These are phyloP conservation scores for Plasmodium reichenowi DNA, from an alignment of 169 alveolate genomes.

Conservation along the genomic window DNA sequence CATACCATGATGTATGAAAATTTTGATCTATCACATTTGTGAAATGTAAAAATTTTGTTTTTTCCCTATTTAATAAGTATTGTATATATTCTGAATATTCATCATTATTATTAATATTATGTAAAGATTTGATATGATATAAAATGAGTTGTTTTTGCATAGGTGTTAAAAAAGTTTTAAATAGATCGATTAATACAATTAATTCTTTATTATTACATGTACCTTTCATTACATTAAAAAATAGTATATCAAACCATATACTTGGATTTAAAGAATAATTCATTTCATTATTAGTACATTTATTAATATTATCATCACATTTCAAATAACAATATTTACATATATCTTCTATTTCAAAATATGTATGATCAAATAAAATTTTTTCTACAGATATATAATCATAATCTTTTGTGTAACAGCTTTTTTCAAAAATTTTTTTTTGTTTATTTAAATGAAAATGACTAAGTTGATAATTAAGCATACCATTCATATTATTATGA, in stretches of 20 bases:
- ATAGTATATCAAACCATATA: constrained; percentile 71
- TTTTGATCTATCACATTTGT: constrained; percentile 19
- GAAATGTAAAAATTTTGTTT: constrained; percentile 17
- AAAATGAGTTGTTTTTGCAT: constrained; percentile 65
- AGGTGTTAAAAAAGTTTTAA: constrained; percentile 60
- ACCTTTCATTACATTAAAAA: constrained; percentile 50
- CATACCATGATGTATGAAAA: not conserved
- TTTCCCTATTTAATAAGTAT: constrained; percentile 38
- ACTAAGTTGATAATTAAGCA: constrained; percentile 17
- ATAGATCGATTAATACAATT: constrained; percentile 54
- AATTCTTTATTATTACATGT: constrained; percentile 33
- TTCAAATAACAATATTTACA: constrained; percentile 55
- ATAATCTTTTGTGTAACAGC: constrained; percentile 60
- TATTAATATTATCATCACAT: constrained; percentile 36
- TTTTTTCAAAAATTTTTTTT: constrained; percentile 26
- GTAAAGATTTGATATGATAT: constrained; percentile 46
- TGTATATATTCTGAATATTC: constrained; percentile 51
- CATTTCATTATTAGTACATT: constrained; percentile 13
- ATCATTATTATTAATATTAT: constrained; percentile 25
- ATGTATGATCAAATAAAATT: constrained; percentile 60
- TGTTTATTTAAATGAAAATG: constrained; percentile 58
- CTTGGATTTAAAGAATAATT: constrained; percentile 46
- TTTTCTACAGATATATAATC: constrained; percentile 67
- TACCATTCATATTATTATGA: not conserved
- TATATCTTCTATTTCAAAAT: constrained; percentile 65